phyloP scores from a whole-genome alignment of 1,139 yeast genomes.

The Saccharomycopsis crataegensis region DNA sequence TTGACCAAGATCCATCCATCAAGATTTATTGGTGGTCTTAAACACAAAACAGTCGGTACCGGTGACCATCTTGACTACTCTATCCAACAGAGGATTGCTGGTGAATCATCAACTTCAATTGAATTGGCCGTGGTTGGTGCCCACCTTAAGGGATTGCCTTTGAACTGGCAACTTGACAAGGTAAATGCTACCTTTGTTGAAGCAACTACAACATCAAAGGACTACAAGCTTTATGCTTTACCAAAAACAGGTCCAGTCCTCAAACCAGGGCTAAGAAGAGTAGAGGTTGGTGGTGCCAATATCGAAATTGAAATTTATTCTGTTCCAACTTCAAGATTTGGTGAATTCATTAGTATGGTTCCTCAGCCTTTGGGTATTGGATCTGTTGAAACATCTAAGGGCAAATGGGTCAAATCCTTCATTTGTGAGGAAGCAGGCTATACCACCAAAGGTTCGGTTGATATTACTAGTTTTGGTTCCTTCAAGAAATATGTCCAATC shows the following conservation, averaged over 20 bases:
- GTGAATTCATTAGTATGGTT: conserved; percentile 75
- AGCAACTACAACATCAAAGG: conserved; percentile 61
- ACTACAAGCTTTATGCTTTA: conserved; percentile 73
- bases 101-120: conserved; percentile 34
- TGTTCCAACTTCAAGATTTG: conserved; percentile 69
- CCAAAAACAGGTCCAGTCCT: conserved; percentile 72
- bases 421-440: conserved; percentile 90
- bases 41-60: conserved; percentile 19
- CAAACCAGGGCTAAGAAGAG: conserved; percentile 85
- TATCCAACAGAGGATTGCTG: conserved; percentile 23
- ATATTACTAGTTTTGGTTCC: conserved; percentile 79
- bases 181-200: conserved; percentile 70
- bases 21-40: conserved; percentile 40
- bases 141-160: conserved; percentile 78
- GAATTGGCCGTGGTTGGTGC: conserved; percentile 95
- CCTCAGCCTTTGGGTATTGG: conserved; percentile 97
- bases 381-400: conserved; percentile 70
- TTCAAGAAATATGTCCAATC: conserved; percentile 62
- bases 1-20: conserved; percentile 44
- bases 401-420: conserved; percentile 83
- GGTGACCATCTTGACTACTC: conserved; percentile 34
- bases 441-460: conserved; percentile 58
- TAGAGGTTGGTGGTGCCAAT: conserved; percentile 43
- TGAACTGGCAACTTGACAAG: conserved; percentile 89
- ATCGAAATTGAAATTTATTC: conserved; percentile 78